A percentile compares a stretch with the other conserved stretches of the same genome.
Conservation (phyloP, 2,329 filamentous ascomycete species). For the Septoria petroselini region DNA sequence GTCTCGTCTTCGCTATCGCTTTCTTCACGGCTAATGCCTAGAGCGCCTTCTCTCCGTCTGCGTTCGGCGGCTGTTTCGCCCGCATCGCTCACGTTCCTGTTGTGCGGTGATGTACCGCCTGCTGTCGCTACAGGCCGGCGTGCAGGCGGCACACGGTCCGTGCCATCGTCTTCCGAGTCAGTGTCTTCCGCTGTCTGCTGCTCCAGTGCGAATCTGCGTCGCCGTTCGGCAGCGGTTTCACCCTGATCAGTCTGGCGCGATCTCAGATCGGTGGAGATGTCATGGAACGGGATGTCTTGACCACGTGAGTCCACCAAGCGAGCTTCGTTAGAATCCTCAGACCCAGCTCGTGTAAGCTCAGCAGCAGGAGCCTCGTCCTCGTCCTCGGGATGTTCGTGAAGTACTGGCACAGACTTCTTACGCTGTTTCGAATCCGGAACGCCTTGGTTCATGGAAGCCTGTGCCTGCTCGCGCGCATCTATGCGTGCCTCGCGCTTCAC, state of each 20-base stretch:
- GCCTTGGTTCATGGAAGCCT: conserved; percentile 15
- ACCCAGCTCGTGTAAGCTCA: conserved; percentile 40
- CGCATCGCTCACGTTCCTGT: conserved; percentile 40
- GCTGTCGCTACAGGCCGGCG: neutral
- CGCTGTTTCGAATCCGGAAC: conserved; percentile 12
- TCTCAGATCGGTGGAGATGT: conserved; percentile 38
- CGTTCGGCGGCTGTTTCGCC: conserved; percentile 72
- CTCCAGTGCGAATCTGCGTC: conserved; percentile 41
- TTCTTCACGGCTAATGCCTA: conserved; percentile 55
- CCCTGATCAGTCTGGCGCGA: conserved; percentile 22
- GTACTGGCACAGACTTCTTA: conserved; percentile 22
- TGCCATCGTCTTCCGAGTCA: conserved; percentile 42
- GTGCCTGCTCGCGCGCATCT: conserved; percentile 40
- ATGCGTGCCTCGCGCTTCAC: conserved; percentile 48
- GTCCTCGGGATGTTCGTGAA: conserved; percentile 25
- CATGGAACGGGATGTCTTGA: conserved; percentile 49
- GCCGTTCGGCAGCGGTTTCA: conserved; percentile 44
- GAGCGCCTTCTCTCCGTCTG: conserved; percentile 68
- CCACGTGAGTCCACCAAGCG: conserved; percentile 47
- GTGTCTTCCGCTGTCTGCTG: conserved; percentile 28
- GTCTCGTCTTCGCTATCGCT: conserved; percentile 53
- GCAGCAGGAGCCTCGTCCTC: conserved; percentile 18
- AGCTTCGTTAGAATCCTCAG: conserved; percentile 43
- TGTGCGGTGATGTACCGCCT: conserved; percentile 14
- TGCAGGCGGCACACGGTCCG: conserved; percentile 38